Conservation (phyloP, 2,329 filamentous ascomycete genomes). For the Ophiostoma novo-ulmi region DNA sequence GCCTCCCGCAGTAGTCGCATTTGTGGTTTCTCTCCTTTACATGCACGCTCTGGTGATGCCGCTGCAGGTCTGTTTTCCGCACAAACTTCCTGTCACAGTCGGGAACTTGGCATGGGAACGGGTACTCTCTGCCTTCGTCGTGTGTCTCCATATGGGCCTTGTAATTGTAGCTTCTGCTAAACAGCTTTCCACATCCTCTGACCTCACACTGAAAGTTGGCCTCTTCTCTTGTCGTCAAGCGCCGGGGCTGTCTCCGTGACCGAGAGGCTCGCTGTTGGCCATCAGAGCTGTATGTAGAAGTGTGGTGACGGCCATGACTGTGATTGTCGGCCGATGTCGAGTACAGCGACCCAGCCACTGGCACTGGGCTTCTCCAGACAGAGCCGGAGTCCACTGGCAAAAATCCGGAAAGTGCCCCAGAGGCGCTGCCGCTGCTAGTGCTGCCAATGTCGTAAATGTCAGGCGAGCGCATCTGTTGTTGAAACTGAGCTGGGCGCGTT, state of each 20-base stretch:
- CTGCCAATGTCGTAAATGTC: conserved; percentile 22
- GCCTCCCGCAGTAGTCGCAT: conserved; percentile 64
- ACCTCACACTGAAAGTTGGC: conserved; percentile 66
- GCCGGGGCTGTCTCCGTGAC: conserved; percentile 41
- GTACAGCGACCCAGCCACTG: conserved; percentile 17
- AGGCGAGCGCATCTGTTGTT: conserved; percentile 31
- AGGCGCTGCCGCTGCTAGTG: conserved; percentile 28
- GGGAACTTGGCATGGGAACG: conserved; percentile 60
- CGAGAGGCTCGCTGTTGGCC: conserved; percentile 27
- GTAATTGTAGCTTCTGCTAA: conserved; percentile 80
- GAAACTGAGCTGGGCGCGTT: conserved; percentile 36
- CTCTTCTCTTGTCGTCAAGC: conserved; percentile 60
- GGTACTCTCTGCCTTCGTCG: conserved; percentile 65
- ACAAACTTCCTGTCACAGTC: conserved; percentile 73
- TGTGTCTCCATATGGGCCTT: conserved; percentile 83
- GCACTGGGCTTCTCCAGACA: conserved; percentile 36
- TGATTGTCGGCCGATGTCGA: neutral
- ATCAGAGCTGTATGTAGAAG: neutral
- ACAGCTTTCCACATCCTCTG: conserved; percentile 68
- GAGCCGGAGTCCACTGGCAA: conserved; percentile 37
- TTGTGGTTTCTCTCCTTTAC: conserved; percentile 64
- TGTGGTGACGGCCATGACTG: too few relatives aligned
- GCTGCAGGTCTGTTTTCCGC: conserved; percentile 70
- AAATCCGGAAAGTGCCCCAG: conserved; percentile 33
- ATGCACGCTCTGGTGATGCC: conserved; percentile 63